Evolutionary conservation across 2,329 filamentous ascomycete species (phyloP).

Genomic region (Ceratocystis ficicola): DNA sequence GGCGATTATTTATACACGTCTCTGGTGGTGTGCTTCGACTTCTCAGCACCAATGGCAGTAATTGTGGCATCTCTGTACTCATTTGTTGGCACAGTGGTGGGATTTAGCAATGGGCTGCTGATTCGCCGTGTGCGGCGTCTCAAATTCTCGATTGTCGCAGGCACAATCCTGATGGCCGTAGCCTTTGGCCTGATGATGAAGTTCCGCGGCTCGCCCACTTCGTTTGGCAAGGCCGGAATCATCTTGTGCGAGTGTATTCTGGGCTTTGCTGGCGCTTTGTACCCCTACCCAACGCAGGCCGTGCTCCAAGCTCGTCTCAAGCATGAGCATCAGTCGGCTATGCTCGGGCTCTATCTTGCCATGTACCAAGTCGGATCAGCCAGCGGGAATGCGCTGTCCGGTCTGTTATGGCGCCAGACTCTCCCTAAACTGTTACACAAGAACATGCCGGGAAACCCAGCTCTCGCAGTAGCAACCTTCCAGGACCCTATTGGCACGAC

Average conservation of each 20-base stretch:
- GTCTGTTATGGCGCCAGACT: conserved; percentile 49
- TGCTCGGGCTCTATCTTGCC: conserved; percentile 51
- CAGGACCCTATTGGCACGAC: conserved; percentile 29
- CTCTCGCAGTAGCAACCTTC: conserved; percentile 30
- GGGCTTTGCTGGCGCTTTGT: conserved; percentile 51
- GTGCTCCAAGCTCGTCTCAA: conserved; percentile 33
- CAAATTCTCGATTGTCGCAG: conserved; percentile 50
- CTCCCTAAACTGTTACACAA: conserved; percentile 36
- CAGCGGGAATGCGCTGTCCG: conserved; percentile 47
- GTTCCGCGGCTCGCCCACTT: conserved; percentile 42
- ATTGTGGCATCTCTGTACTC: conserved; percentile 49
- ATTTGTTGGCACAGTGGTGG: conserved; percentile 44
- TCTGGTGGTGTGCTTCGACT: conserved; percentile 48
- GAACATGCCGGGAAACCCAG: conserved; percentile 30
- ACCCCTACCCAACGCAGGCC: conserved; percentile 40
- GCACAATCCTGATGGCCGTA: conserved; percentile 49
- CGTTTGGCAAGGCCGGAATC: conserved; percentile 40
- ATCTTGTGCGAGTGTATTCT: conserved; percentile 51
- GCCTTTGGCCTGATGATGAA: conserved; percentile 53
- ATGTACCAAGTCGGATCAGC: conserved; percentile 51
- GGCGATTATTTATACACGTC: conserved; percentile 54
- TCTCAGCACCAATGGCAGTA: conserved; percentile 43
- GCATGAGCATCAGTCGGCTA: conserved; percentile 47
- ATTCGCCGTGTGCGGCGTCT: conserved; percentile 46
- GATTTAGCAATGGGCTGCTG: conserved; percentile 43